Base-by-base conservation (phyloP, 805 yeast genomes). In the Ogataea pini region DNA sequence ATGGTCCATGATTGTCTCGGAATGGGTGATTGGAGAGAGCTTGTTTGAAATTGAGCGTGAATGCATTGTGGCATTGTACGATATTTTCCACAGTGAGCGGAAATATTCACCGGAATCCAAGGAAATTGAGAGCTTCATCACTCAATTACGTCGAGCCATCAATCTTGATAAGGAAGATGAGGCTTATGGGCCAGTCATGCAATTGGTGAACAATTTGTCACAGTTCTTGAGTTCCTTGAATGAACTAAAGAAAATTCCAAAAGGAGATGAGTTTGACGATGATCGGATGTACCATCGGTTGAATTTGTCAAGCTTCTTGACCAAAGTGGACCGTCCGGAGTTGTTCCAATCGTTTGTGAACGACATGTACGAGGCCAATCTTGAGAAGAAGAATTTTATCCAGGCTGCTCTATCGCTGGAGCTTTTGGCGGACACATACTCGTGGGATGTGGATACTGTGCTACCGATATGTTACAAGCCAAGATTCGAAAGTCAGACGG, bases 331-430 rank as follows among this genome's bases (percentile, higher is more conserved):
- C 61, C 82, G 82, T 57, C 92, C 94, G 0, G 94, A 87, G 64
- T 72, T 86, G 49, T 84, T 89, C 67, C 85, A 86, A 64, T 78
- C 86, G n/a, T 85, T 87, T 62, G 79, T 89, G 54, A 80, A 83
- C 67, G 85, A 82, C 48, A 77, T 89, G 78, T 86, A 79, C 59
- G 84, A 83, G 55, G 79, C 76, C 51, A 83, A 86, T 58, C 49
- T 85, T 42, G 58, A 64, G 17, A 85, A 82, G 65, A 72, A 71
- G 19, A 88, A 88, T 61, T 79, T 65, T 60, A 83, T 85, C 27
- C 96, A 89, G 69, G 96, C 95, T 7, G 96, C 92, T 3, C 74
- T 89, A 52, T 80, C 90, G 57, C 73, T 89, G 58, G 90, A 86
- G 62, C 72, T 88, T 48, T 73, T 89, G 56, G 94, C 96, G 0